Evolutionary conservation across 352 stramenopile genomes (phyloP).

Genomic region (Phytophthora vignae): DNA sequence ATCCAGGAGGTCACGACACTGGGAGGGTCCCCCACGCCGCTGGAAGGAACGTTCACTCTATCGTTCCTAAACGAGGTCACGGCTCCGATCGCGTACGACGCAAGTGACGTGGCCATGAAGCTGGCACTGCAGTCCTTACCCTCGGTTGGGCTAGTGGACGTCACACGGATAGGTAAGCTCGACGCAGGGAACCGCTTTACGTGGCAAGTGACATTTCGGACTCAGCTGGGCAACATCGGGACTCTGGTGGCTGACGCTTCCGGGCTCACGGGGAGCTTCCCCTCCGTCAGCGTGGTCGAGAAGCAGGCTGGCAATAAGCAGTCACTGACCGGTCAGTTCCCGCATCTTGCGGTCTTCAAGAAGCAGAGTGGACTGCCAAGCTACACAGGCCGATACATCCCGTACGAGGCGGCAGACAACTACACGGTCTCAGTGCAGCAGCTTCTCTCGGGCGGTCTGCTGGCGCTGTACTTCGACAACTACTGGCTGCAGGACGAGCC

Average conservation of each 20-base stretch:
- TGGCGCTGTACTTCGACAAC: slow-evolving; percentile 96
- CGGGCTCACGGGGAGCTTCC: slow-evolving; percentile 67
- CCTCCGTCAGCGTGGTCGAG: slow-evolving; percentile 64
- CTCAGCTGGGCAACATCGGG: slow-evolving; percentile 81
- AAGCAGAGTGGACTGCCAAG: slow-evolving; percentile 93
- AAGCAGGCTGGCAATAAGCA: slow-evolving; percentile 68
- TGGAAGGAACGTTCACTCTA: slow-evolving; percentile 92
- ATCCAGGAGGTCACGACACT: slow-evolving; percentile 93
- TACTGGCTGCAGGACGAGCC: slow-evolving; percentile 95
- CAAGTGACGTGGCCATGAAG: slow-evolving; percentile 86
- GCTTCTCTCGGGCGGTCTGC: slow-evolving; percentile 90
- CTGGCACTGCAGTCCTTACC: slow-evolving; percentile 88
- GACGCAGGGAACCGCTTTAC: slow-evolving; percentile 86
- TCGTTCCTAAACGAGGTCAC: slow-evolving; percentile 85
- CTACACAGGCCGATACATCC: slow-evolving; percentile 93
- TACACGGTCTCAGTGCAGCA: slow-evolving; percentile 94
- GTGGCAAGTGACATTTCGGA: slow-evolving; percentile 96
- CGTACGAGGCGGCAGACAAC: slow-evolving; percentile 55
- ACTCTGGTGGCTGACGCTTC: slow-evolving; percentile 58
- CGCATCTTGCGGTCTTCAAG: slow-evolving; percentile 83
- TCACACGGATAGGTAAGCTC: slow-evolving; percentile 76
- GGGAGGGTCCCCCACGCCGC: slow-evolving; percentile 93
- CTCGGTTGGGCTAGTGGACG: slow-evolving; percentile 91
- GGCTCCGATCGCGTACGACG: slow-evolving; percentile 86
- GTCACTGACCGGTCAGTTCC: slow-evolving; percentile 84